These are phyloP conservation scores for Petasospora fabianii DNA, from an alignment of 1,139 yeast genomes.

Conservation along the genomic window DNA sequence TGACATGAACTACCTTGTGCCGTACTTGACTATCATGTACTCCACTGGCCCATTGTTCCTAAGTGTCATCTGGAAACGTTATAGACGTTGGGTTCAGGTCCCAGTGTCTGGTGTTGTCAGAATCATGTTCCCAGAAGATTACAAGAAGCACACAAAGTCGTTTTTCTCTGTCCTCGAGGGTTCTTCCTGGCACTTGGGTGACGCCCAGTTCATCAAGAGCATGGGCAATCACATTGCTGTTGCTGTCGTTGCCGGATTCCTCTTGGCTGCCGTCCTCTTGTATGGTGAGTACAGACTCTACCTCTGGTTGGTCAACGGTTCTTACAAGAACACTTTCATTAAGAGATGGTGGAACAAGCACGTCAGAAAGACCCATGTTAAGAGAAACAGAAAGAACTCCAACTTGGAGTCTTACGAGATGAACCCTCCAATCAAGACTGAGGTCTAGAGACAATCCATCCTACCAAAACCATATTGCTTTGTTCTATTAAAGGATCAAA, in stretches of 20 bases:
- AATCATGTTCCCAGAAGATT: constrained; percentile 67
- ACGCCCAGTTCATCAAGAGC: constrained; percentile 69
- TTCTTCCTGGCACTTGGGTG: constrained; percentile 87
- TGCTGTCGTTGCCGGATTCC: constrained; percentile 66
- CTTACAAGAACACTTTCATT: constrained; percentile 20
- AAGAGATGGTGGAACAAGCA: constrained; percentile 17
- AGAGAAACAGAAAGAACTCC: constrained; percentile 28
- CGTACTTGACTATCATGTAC: constrained; percentile 89
- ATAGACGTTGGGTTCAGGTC: constrained; percentile 67
- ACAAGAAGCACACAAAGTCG: constrained; percentile 52
- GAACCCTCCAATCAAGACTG: constrained; percentile 6
- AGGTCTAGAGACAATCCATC: neutral
- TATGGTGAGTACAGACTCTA: constrained; percentile 63
- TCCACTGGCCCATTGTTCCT: constrained; percentile 90
- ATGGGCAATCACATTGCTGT: constrained; percentile 67
- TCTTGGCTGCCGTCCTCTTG: constrained; percentile 53
- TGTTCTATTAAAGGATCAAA: neutral
- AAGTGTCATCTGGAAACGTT: constrained; percentile 84
- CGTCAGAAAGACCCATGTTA: constrained; percentile 15
- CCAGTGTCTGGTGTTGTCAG: constrained; percentile 62
- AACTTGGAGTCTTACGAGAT: constrained; percentile 24
- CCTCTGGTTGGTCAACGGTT: constrained; percentile 34
- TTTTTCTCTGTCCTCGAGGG: constrained; percentile 75
- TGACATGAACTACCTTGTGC: constrained; percentile 68
- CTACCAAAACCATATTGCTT: neutral